These are phyloP conservation scores for Aspergillus thermomutatus DNA, from an alignment of 2,329 filamentous ascomycete species.

Conservation along the genomic window DNA sequence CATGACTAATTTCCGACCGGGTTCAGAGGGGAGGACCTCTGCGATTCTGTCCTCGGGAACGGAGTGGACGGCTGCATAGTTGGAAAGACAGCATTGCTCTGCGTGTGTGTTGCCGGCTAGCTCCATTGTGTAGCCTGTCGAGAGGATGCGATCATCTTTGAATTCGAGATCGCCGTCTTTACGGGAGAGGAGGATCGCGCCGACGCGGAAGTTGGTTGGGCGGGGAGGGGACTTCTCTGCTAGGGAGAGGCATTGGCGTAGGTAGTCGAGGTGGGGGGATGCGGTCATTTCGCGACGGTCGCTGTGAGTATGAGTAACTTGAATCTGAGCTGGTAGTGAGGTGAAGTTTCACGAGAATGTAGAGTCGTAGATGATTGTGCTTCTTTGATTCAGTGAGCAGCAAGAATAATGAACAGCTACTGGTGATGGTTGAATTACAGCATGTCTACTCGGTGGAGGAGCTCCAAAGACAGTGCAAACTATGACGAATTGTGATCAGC, in stretches of 20 bases:
- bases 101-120: slow-evolving; percentile 91
- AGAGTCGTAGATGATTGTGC: not conserved
- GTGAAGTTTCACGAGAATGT: slow-evolving; percentile 6
- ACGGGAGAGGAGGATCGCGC: slow-evolving; percentile 70
- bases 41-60: slow-evolving; percentile 34
- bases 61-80: slow-evolving; percentile 46
- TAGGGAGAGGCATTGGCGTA: slow-evolving; percentile 70
- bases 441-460: slow-evolving; percentile 13
- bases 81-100: slow-evolving; percentile 86
- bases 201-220: slow-evolving; percentile 89
- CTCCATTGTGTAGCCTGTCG: slow-evolving; percentile 88
- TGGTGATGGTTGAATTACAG: slow-evolving; percentile 4
- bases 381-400: not conserved
- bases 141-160: slow-evolving; percentile 55
- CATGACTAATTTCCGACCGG: slow-evolving; percentile 54
- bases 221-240: slow-evolving; percentile 78
- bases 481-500: not conserved
- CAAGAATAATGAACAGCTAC: not conserved
- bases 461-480: not conserved
- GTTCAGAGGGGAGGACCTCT: slow-evolving; percentile 40
- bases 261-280: slow-evolving; percentile 47
- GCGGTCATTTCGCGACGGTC: slow-evolving; percentile 15
- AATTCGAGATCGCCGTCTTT: slow-evolving; percentile 23
- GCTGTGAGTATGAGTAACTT: not conserved
- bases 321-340: not conserved